Base-by-base conservation (phyloP, 345 rosid species). In the Populus simonii region DNA sequence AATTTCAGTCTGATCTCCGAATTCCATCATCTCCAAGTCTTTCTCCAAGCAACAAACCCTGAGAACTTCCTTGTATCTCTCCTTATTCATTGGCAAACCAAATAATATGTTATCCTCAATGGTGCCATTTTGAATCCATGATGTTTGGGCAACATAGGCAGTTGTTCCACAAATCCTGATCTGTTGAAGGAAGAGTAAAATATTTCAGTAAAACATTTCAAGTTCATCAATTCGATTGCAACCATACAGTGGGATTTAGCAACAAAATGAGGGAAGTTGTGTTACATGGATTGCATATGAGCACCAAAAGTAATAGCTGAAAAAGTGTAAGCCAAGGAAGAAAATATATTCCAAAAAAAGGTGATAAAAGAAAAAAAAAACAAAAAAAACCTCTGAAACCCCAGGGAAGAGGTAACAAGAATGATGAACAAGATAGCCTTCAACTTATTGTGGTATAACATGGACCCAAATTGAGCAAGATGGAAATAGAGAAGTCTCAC, bases 61-160 rank as follows among this genome's bases (percentile, higher is more conserved):
- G 61, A 95, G 66, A 59, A 82, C 96, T 81, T 95, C 89, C 27
- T 69, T 80, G 78, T 95, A 95, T 75, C 83, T 89, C 20, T 80
- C 86, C 67, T 61, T 70, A 66, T 87, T 76, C 99, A 95, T 93
- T 5, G 94, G 92, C 85, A 89, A 85, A 77, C 98, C 96, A 77
- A 93, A 95, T 73, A 95, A 87, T 72, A 95, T 93, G 79, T 91
- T 95, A 57, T 93, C 98, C 83, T 89, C 81, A 83, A 95, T 85
- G 25, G 99, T 95, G 80, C 97, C 96, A 70, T 89, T 93, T 74
- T 93, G 98, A 51, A 93, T 93, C 99, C 99, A 95, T 8, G 99
- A 86, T 35, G 98, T 91, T 80, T 95, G 99, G 27, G 96, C 98
- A n/a, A 95, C 97, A 78, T 93, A 95, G 41, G 96, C 97, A 23